Percentiles rank a stretch among this genome's conserved stretches.
Conservation (phyloP, 2,329 filamentous ascomycete species). For the Tricladium varicosporioides region DNA sequence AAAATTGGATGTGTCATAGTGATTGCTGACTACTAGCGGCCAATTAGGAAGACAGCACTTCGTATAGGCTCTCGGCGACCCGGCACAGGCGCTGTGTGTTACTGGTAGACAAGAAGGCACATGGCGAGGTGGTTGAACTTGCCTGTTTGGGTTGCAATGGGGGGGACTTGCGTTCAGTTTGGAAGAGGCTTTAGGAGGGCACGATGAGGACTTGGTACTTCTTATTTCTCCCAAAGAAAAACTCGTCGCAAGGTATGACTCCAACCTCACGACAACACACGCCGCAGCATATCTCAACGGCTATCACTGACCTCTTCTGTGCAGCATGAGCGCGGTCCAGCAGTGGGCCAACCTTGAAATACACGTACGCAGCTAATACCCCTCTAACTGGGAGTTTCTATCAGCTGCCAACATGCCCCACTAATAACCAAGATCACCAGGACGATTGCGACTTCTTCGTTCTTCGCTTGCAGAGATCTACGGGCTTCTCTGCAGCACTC, state of each 20-base stretch:
- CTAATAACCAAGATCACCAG: not conserved
- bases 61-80: not conserved
- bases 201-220: too few relatives aligned
- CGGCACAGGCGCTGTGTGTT: not conserved
- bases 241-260: too few relatives aligned
- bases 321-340: too few relatives aligned
- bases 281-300: too few relatives aligned
- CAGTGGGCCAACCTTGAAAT: not conserved
- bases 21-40: not conserved
- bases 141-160: too few relatives aligned
- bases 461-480: not conserved
- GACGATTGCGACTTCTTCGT: not conserved
- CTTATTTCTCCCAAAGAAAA: too few relatives aligned
- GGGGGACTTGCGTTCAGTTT: too few relatives aligned
- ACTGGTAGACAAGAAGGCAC: not conserved
- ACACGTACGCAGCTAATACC: not conserved
- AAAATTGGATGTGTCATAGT: not conserved
- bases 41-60: not conserved
- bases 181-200: too few relatives aligned
- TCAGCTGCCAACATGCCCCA: not conserved
- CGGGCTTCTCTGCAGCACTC: not conserved
- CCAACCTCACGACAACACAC: too few relatives aligned
- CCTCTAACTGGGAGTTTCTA: not conserved
- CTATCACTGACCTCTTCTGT: too few relatives aligned
- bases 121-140: too few relatives aligned